Conservation (phyloP, 768 basidiomycete species). For the Boletus huronensis region DNA sequence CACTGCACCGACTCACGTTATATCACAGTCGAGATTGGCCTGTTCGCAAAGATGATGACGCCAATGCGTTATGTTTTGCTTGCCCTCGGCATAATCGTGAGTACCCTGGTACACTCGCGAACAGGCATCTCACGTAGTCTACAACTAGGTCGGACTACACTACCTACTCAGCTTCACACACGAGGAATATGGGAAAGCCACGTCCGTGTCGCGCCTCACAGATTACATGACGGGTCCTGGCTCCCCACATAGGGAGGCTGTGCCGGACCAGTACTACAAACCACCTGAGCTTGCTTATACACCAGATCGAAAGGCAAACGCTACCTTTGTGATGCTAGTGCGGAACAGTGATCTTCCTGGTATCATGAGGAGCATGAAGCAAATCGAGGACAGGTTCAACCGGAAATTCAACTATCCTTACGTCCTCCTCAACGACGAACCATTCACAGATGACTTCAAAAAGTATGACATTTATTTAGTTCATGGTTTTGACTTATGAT, state of each 20-base stretch:
- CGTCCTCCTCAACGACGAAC: conserved; percentile 84
- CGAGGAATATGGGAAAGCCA: conserved; percentile 41
- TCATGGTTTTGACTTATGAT: conserved; percentile 4
- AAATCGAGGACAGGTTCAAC: conserved; percentile 89
- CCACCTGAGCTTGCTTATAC: conserved; percentile 34
- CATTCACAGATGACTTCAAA: conserved; percentile 75
- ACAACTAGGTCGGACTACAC: conserved; percentile 36
- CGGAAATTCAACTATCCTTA: conserved; percentile 76
- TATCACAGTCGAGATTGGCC: neutral
- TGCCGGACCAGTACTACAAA: conserved; percentile 58
- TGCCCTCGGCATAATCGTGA: conserved; percentile 44
- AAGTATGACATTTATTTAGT: conserved; percentile 34
- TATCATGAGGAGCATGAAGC: conserved; percentile 60
- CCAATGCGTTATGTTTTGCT: conserved; percentile 57
- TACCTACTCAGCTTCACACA: conserved; percentile 42
- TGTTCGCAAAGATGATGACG: conserved; percentile 47
- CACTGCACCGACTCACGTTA: no score
- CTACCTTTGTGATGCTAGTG: conserved; percentile 77
- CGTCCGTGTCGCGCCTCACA: conserved; percentile 35
- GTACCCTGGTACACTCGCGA: conserved; percentile 18
- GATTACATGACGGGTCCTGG: conserved; percentile 20
- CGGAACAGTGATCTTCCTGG: conserved; percentile 62
- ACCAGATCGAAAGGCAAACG: conserved; percentile 68
- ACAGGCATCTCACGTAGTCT: conserved; percentile 7
- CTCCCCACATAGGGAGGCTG: conserved; percentile 55